These are phyloP conservation scores for Podila verticillata DNA, from an alignment of 192 early-diverging fungal species.

Conservation along the genomic window DNA sequence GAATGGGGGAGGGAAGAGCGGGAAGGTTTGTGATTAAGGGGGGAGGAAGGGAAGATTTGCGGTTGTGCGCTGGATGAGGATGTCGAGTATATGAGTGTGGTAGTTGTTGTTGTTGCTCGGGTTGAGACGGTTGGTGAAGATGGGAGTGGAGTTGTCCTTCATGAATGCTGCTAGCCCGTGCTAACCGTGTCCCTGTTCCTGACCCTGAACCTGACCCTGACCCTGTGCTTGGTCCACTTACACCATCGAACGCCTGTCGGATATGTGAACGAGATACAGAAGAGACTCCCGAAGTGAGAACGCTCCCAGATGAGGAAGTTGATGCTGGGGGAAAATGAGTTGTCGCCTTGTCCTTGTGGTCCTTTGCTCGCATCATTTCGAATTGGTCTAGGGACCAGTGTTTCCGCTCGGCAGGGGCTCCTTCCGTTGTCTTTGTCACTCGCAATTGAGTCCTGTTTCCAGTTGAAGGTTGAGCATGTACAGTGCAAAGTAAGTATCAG, in stretches of 20 bases:
- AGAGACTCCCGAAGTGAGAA: neutral
- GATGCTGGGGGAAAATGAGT: neutral
- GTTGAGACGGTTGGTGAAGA: neutral
- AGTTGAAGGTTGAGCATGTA: neutral
- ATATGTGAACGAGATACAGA: neutral
- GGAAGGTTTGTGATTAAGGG: neutral
- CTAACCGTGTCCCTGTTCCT: conserved; percentile 14
- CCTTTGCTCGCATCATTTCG: conserved; percentile 1
- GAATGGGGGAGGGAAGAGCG: neutral
- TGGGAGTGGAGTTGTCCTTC: neutral
- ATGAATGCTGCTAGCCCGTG: conserved; percentile 1
- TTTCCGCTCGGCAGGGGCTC: conserved; percentile 1
- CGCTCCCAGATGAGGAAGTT: neutral
- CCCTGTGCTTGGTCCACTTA: neutral
- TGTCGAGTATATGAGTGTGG: neutral
- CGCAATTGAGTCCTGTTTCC: neutral
- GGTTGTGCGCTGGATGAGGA: neutral
- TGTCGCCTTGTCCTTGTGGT: neutral
- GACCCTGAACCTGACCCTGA: neutral
- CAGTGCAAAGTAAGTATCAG: too few species aligned
- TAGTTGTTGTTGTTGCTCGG: neutral
- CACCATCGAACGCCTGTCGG: neutral
- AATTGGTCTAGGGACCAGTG: conserved; percentile 2
- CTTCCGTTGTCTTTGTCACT: neutral
- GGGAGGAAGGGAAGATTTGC: neutral